Evolutionary conservation across 116 monocot species (phyloP).

Genomic region (Posidonia oceanica): DNA sequence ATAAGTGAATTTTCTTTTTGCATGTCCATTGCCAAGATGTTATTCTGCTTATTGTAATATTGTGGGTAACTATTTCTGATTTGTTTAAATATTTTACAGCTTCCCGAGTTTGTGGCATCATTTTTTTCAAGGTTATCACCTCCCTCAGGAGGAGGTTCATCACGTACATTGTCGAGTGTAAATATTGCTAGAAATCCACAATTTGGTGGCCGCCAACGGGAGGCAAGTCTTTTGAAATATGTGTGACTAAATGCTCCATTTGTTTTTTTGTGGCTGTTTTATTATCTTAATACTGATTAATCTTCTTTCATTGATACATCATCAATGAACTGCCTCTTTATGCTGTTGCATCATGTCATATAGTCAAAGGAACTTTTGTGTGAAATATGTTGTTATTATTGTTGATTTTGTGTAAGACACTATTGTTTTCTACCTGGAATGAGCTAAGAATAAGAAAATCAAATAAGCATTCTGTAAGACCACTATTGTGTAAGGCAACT

Average conservation of each 20-base stretch:
- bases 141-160: slow-evolving; percentile 30
- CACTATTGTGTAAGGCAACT: too few species aligned
- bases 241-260: not conserved
- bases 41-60: not conserved
- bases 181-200: slow-evolving; percentile 34
- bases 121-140: slow-evolving; percentile 57
- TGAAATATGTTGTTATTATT: too few species aligned
- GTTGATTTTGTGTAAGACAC: too few species aligned
- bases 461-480: too few species aligned
- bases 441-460: too few species aligned
- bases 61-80: not conserved
- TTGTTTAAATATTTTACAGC: slow-evolving; percentile 24
- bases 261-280: not conserved
- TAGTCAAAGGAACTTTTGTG: too few species aligned
- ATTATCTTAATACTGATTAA: not conserved
- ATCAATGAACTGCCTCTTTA: too few species aligned
- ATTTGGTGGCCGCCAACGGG: slow-evolving; percentile 31
- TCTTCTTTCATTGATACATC: too few species aligned
- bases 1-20: too few species aligned
- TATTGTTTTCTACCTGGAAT: too few species aligned
- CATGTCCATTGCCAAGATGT: too few species aligned
- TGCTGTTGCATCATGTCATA: too few species aligned
- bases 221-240: slow-evolving; percentile 41
- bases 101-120: slow-evolving; percentile 47
- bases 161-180: slow-evolving; percentile 19